Base-by-base conservation (phyloP, 2,329 filamentous ascomycete species). In the Arthroderma uncinatum region DNA sequence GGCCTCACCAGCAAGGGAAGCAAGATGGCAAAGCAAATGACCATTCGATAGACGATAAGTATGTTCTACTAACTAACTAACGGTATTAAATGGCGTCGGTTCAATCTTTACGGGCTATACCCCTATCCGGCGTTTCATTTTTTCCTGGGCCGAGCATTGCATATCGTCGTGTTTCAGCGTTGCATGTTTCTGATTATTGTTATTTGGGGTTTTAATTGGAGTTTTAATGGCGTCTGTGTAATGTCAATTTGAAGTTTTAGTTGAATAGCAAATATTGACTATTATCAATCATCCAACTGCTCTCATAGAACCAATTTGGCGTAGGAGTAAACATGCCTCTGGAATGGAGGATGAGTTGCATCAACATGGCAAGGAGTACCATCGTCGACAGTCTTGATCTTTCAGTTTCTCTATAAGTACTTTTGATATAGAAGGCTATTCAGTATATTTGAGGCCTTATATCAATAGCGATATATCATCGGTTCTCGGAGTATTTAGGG, bases 21-120 rank as follows among this genome's bases (percentile, higher is more conserved):
- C 57, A 84, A 88, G 67, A 86, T 92, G 80, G 84, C 84, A 70
- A 96, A 95, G 84, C 89, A 92, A 73, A 95, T 95, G 87, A 96
- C 91, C 48, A 92, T 92, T 70, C 85, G 88, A 70, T 93, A 82
- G 44, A 80, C 64, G 44, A 10, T 9, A 39, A 53, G 14, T 36
- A 9, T 53, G 36, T 36, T 39, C 33, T 28, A 36, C 23, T 34
- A 25, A 47, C 40, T 25, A 47, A 25, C 40, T 48, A 48, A 30
- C 44, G 44, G 21, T 48, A 48, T 48, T 48, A 48, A 48, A 48
- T 48, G 44, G 44, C 44, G 44, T 48, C 44, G 44, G 44, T 48
- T 48, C 44, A 48, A 48, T 30, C 10, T 28, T 48, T 3, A 48
- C 8, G 44, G 44, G 44, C 25, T 12, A 48, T 48, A 30, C 44